Conservation (phyloP, 257 asterid species). For the Sherardia arvensis region DNA sequence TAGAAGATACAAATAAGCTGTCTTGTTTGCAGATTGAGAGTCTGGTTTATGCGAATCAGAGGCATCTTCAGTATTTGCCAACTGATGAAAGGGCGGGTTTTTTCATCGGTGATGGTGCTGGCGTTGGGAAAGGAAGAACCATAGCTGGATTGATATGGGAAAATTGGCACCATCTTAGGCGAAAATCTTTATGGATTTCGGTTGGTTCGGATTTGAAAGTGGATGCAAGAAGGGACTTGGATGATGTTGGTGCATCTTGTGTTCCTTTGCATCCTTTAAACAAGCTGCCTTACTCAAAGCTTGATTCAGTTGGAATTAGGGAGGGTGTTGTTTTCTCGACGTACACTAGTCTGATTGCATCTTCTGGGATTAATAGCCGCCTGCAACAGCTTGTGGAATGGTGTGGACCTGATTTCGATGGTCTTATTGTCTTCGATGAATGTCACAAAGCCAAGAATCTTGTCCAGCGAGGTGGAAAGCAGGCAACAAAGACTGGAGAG, state of each 20-base stretch:
- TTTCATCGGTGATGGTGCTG: slow-evolving; percentile 99
- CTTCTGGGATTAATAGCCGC: slow-evolving; percentile 92
- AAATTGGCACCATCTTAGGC: slow-evolving; percentile 84
- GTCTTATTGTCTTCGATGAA: slow-evolving; percentile 91
- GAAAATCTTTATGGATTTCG: slow-evolving; percentile 95
- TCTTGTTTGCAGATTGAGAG: slow-evolving; percentile 99
- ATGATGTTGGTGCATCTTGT: slow-evolving; percentile 79
- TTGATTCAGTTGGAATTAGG: slow-evolving; percentile 75
- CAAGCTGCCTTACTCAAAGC: slow-evolving; percentile 96
- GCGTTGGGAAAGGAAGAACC: slow-evolving; percentile 97
- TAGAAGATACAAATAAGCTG: slow-evolving; percentile 64
- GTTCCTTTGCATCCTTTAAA: slow-evolving; percentile 89
- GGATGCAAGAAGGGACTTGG: slow-evolving; percentile 91
- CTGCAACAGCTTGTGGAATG: slow-evolving; percentile 90
- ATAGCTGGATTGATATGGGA: slow-evolving; percentile 97
- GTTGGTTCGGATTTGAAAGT: slow-evolving; percentile 93
- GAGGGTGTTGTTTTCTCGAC: slow-evolving; percentile 95
- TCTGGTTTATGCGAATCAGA: slow-evolving; percentile 92
- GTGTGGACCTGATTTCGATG: slow-evolving; percentile 78
- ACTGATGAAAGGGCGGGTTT: slow-evolving; percentile 85
- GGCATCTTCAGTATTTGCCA: slow-evolving; percentile 87
- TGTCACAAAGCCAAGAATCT: slow-evolving; percentile 98
- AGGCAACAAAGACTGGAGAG: slow-evolving; percentile 91
- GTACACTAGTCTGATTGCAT: slow-evolving; percentile 96
- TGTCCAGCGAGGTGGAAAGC: slow-evolving; percentile 91